Evolutionary conservation across 2,329 filamentous ascomycete genomes (phyloP), one percentile per base, ranked within the genome.

Genomic region (Madurella mycetomatis): DNA sequence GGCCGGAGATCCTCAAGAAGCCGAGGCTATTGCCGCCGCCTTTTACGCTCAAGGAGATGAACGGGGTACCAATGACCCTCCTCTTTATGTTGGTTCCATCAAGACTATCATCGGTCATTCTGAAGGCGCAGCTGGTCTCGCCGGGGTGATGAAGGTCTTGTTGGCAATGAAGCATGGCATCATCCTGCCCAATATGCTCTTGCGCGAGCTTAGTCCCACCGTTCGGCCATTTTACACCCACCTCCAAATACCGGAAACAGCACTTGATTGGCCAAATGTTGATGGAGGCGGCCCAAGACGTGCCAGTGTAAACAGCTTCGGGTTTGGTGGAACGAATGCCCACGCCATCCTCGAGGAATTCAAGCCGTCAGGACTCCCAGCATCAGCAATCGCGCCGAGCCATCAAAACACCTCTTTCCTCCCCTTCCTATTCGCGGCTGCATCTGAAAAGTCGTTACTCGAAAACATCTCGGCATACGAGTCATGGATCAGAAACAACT

Each of bases 61-160:
- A 17, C 30, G 47, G n/a, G 40, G 43, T 34, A 7, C 30, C 2
- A 34, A 30, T n/a, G 17, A 43, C 7, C 40, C 31, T 4, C 56
- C 54, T 18, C 42, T 73, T 40, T 58, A 67, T 8, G 69, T 74
- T 0, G 72, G 72, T 2, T 70, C 66, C 0, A 57, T 73, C 54
- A 75, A 74, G 59, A 70, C 72, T 0, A 67, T 73, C 5, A 66
- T 74, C 30, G 77, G 77, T 5, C 77, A 80, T 49, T 70, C 72
- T 0, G 76, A 80, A 60, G 74, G 74, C 5, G 69, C 72, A 0
- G 73, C 74, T 3, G 77, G 77, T 1, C 60, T 78, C 2, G 74
- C 75, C 0, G 72, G 71, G 5, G 44, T 79, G 11, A 62, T 79
- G 17, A 77, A 76, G 57, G 67, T 68, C 0, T 59, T 72, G 1